Percentiles rank a stretch among this genome's conserved stretches.
Evolutionary conservation across 2,329 filamentous ascomycete genomes (phyloP).

Genomic region (Arthrinium phaeospermum): DNA sequence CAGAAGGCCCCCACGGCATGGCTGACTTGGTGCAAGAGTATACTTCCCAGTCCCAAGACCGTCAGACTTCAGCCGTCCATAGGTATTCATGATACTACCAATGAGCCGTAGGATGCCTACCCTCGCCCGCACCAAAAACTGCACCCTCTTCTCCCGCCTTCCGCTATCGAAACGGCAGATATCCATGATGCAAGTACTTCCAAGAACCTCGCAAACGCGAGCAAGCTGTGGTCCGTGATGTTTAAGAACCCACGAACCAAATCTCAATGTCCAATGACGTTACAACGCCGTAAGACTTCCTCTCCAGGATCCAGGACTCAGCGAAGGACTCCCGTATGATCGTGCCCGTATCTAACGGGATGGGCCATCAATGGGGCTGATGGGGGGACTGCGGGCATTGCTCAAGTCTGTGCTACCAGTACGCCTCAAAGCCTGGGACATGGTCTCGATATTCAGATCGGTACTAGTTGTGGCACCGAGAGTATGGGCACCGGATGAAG

Average conservation of each 20-base stretch:
- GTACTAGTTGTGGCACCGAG: conserved; percentile 55
- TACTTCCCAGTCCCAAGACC: background rate
- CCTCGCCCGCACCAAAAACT: background rate
- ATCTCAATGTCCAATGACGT: background rate
- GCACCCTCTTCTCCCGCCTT: background rate
- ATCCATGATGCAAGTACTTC: background rate
- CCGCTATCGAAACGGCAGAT: background rate
- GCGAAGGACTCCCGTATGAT: background rate
- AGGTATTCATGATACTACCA: background rate
- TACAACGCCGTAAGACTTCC: background rate
- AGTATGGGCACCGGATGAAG: conserved; percentile 58
- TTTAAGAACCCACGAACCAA: background rate
- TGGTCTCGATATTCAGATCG: conserved; percentile 90
- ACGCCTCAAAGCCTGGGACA: conserved; percentile 85
- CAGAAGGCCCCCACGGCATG: background rate
- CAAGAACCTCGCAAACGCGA: background rate
- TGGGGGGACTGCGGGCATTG: conserved; percentile 59
- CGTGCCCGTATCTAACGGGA: conserved; percentile 31
- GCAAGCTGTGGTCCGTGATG: background rate
- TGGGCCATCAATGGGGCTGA: conserved; percentile 61
- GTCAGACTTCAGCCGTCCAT: background rate
- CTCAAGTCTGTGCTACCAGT: conserved; percentile 83
- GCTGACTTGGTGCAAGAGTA: background rate
- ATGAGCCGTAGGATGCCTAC: background rate
- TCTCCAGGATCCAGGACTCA: background rate